These are phyloP conservation scores for Aspergillus proliferans DNA, from an alignment of 2,329 filamentous ascomycete genomes.

Conservation along the genomic window DNA sequence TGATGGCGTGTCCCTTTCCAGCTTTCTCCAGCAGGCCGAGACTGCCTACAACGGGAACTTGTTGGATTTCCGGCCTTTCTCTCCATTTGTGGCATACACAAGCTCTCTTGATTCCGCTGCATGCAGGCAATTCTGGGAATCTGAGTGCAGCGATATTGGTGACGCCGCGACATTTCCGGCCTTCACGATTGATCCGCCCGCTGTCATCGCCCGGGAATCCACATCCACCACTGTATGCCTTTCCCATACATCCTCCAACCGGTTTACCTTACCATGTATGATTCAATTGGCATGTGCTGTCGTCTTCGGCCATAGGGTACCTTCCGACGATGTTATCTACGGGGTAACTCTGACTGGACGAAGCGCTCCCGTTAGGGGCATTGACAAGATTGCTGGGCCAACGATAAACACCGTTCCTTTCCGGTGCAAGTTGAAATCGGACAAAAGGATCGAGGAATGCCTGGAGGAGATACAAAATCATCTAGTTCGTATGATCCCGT, in stretches of 20 bases:
- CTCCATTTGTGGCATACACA: neutral
- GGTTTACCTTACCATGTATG: neutral
- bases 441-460: slow-evolving; percentile 41
- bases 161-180: neutral
- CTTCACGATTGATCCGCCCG: neutral
- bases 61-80: neutral
- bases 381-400: slow-evolving; percentile 45
- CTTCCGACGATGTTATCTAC: slow-evolving; percentile 42
- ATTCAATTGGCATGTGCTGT: neutral
- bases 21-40: neutral
- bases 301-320: neutral
- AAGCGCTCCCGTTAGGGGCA: slow-evolving; percentile 45
- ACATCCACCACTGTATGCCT: neutral
- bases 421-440: slow-evolving; percentile 34
- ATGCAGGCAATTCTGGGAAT: neutral
- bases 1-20: neutral
- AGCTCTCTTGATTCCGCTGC: neutral
- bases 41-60: neutral
- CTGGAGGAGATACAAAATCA: slow-evolving; percentile 53
- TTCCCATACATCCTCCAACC: neutral
- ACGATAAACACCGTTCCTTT: slow-evolving; percentile 32
- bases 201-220: neutral
- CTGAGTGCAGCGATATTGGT: neutral
- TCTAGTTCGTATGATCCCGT: slow-evolving; percentile 53
- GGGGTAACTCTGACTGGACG: slow-evolving; percentile 51